Base-by-base conservation (phyloP, 345 rosid genomes). In the Brassica cretica region DNA sequence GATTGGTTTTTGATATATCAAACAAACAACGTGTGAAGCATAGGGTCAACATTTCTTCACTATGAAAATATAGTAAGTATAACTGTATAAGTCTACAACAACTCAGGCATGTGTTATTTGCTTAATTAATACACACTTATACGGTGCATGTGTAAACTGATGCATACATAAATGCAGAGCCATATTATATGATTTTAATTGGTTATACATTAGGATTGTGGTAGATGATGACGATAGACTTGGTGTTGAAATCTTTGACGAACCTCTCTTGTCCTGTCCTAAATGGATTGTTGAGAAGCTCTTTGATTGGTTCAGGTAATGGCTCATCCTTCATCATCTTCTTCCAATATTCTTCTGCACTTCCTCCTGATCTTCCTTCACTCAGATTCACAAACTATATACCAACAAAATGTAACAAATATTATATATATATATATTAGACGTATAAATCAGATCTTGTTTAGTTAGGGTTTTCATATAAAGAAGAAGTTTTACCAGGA, bases 311-410 rank as follows among this genome's bases (percentile, higher is more conserved):
- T 70, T 88, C 84, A 5, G 96, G 96, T 64, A 91, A 79, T 7
- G 88, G 82, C 32, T 91, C 86, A 7, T 84, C 85, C 67, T 85
- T 89, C 89, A 87, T 88, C 61, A 80, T 19, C 80, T 73, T 77
- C 83, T 82, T 86, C 96, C 96, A 91, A 41, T 91, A 88, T 5
- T 82, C 86, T 10, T 80, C 82, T 64, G 78, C 81, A 8, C 88
- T 86, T 44, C 79, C 77, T 69, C 69, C 69, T 35, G 53, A 1
- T 64, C 75, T 89, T 77, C 86, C 93, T 81, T 85, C 67, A 49
- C 64, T 87, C 61, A 76, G 66, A 44, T 82, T 75, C 46, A 33
- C 85, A 55, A 82, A 64, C 91, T 88, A 41, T 44, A 32, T 35
- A 35, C 51, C 60, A 77, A 65, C 19, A 58, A 62, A 10, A 21